A percentile compares a stretch with the other conserved stretches of the same genome.
Evolutionary conservation across 1,284 basidiomycete species (phyloP).

Genomic region (Moesziomyces sp.): DNA sequence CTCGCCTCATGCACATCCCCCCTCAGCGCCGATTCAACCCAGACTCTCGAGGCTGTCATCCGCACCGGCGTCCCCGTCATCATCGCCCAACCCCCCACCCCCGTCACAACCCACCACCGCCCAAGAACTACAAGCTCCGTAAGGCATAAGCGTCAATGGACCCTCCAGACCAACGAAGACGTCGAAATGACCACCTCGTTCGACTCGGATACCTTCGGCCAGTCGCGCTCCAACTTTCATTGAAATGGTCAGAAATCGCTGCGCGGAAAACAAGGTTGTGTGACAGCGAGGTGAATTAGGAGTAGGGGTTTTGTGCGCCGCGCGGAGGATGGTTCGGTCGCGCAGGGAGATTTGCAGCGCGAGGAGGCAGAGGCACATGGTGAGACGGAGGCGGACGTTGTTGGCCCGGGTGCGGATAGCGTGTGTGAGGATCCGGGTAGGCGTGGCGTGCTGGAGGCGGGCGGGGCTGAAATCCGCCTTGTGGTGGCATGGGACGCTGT

Average conservation of each 20-base stretch:
- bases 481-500: not conserved
- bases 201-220: slow-evolving; percentile 8
- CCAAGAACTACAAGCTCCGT: slow-evolving; percentile 2
- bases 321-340: no score
- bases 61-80: slow-evolving; percentile 1
- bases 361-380: not conserved
- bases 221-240: not conserved
- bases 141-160: not conserved
- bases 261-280: not conserved
- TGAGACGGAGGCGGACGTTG: not conserved
- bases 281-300: not conserved
- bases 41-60: not conserved
- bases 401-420: not conserved
- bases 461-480: not conserved
- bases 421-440: not conserved
- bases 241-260: no score
- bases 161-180: not conserved
- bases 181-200: slow-evolving; percentile 1
- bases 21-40: not conserved
- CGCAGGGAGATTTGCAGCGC: no score
- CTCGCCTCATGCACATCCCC: not conserved
- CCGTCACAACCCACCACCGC: not conserved
- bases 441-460: not conserved
- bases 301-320: not conserved
- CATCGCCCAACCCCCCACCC: slow-evolving; percentile 8